Conservation (phyloP, 2,329 filamentous ascomycete species). For the Plenodomus biglobosus region DNA sequence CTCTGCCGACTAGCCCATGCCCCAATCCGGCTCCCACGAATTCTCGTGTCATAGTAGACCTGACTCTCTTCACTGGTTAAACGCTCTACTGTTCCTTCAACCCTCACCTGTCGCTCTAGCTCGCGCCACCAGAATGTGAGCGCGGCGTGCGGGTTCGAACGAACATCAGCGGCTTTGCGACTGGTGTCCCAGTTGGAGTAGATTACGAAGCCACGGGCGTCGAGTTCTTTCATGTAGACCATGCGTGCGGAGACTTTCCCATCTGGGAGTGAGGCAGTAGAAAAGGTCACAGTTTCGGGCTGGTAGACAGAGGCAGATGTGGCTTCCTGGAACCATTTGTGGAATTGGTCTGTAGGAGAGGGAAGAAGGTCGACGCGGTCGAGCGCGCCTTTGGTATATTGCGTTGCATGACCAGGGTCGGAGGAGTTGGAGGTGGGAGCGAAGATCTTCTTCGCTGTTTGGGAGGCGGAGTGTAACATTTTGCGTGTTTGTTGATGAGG, state of each 20-base stretch:
- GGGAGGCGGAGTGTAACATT: conserved; percentile 31
- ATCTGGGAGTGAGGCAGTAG: conserved; percentile 79
- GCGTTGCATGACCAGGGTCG: conserved; percentile 66
- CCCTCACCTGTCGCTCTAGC: conserved; percentile 83
- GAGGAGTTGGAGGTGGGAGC: conserved; percentile 61
- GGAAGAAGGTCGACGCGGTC: conserved; percentile 60
- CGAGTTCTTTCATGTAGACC: conserved; percentile 95
- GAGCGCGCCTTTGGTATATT: conserved; percentile 71
- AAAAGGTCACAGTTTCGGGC: conserved; percentile 85
- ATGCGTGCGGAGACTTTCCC: conserved; percentile 82
- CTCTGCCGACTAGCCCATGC: conserved; percentile 95
- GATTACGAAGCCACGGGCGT: conserved; percentile 78
- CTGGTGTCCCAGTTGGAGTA: conserved; percentile 91
- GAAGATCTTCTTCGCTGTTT: conserved; percentile 52
- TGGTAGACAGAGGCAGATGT: conserved; percentile 64
- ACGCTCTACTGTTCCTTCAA: conserved; percentile 75
- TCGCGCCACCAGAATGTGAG: conserved; percentile 90
- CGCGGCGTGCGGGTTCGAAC: conserved; percentile 72
- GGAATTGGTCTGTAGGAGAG: conserved; percentile 80
- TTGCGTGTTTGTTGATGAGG: conserved; percentile 3
- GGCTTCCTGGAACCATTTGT: conserved; percentile 82
- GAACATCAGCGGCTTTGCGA: conserved; percentile 67
- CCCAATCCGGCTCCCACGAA: conserved; percentile 79
- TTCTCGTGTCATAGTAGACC: conserved; percentile 64
- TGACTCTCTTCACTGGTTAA: conserved; percentile 71